These are phyloP conservation scores for Trametes pubescens DNA, from an alignment of 1,284 basidiomycete species.

Conservation along the genomic window DNA sequence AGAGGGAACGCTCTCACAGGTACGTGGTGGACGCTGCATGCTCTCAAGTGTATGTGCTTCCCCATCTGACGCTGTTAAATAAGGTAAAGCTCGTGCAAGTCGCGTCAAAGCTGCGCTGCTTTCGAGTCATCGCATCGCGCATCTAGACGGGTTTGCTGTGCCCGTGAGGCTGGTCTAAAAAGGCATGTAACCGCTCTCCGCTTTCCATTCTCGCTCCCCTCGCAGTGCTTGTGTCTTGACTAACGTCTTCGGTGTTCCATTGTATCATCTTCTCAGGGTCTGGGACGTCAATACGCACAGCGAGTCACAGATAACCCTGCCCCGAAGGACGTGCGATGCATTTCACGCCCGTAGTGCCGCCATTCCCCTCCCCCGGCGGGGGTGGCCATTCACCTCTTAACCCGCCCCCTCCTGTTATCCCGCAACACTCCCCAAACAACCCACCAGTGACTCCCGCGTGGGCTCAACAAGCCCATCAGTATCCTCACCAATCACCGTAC, in stretches of 20 bases:
- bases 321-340: slow-evolving; percentile 22
- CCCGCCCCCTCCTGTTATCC: slow-evolving; percentile 37
- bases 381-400: slow-evolving; percentile 30
- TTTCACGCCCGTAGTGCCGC: slow-evolving; percentile 30
- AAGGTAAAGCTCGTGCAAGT: slow-evolving; percentile 15
- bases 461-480: slow-evolving; percentile 27
- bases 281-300: slow-evolving; percentile 3
- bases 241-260: slow-evolving; percentile 15
- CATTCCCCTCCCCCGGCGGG: slow-evolving; percentile 33
- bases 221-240: slow-evolving; percentile 13
- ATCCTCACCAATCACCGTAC: slow-evolving; percentile 30
- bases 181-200: slow-evolving; percentile 24
- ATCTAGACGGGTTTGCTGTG: slow-evolving; percentile 22
- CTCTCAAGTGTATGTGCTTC: slow-evolving; percentile 3
- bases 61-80: slow-evolving; percentile 12
- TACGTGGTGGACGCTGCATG: slow-evolving; percentile 4
- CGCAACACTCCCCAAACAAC: slow-evolving; percentile 32
- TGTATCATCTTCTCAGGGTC: slow-evolving; percentile 2
- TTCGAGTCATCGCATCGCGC: slow-evolving; percentile 24
- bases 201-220: slow-evolving; percentile 15
- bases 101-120: slow-evolving; percentile 11
- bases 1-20: slow-evolving; percentile 9
- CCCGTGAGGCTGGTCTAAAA: slow-evolving; percentile 19
- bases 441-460: slow-evolving; percentile 31
- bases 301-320: slow-evolving; percentile 25